Percentiles rank a stretch among this genome's conserved stretches.
These are phyloP conservation scores for Cryphonectria radicalis DNA, from an alignment of 2,329 filamentous ascomycete species.

Conservation along the genomic window DNA sequence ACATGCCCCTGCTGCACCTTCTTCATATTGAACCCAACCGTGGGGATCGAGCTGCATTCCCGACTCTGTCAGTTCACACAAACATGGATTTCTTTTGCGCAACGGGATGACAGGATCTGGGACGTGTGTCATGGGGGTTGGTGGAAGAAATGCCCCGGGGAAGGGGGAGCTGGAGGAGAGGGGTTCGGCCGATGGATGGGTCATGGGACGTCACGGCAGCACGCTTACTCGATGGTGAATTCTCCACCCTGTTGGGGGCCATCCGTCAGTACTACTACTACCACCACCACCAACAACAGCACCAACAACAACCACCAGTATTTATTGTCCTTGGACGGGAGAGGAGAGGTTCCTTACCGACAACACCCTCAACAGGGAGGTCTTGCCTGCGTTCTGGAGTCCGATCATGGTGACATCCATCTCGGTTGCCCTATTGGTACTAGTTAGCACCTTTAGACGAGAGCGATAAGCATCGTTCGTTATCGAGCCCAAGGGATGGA, in stretches of 20 bases:
- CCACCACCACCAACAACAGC: background rate
- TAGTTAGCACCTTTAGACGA: constrained; percentile 18
- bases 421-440: constrained; percentile 79
- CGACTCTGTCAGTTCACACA: constrained; percentile 32
- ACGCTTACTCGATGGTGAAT: constrained; percentile 95
- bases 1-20: constrained; percentile 97
- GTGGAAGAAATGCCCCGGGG: constrained; percentile 20
- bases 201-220: constrained; percentile 23
- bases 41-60: constrained; percentile 84
- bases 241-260: constrained; percentile 77
- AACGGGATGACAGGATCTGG: constrained; percentile 27
- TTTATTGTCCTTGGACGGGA: background rate
- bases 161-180: background rate
- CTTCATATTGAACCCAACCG: constrained; percentile 99
- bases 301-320: background rate
- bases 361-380: constrained; percentile 88
- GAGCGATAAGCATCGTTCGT: constrained; percentile 13
- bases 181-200: constrained; percentile 31
- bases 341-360: constrained; percentile 69
- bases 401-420: constrained; percentile 99
- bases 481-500: background rate
- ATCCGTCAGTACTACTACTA: constrained; percentile 27
- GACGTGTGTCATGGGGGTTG: constrained; percentile 27
- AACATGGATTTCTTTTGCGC: constrained; percentile 39
- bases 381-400: constrained; percentile 97